Evolutionary conservation across 345 rosid species (phyloP), one percentile per base, ranked within the genome.

Genomic region (Rhizophora mangle): DNA sequence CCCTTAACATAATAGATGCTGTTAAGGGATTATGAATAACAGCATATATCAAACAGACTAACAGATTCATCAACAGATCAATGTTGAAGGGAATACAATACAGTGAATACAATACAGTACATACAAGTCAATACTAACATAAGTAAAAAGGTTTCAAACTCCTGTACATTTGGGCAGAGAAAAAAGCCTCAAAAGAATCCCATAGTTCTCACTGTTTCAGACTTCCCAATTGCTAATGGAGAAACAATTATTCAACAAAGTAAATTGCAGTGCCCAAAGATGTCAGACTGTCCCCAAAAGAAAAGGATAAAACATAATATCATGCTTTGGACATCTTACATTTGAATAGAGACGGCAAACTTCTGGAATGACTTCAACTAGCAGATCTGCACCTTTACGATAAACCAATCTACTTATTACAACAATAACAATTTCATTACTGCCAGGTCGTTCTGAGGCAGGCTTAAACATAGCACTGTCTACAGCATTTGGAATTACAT

Each of bases 381-480:
- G 96, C 73, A 95, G 86, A 86, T 95, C 99, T 8, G 96, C 96
- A 66, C 99, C 96, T 74, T 92, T 92, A 46, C 98, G 85, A 80
- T 92, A 95, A 74, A 95, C 99, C 84, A 95, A 70, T 83, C 97
- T 85, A 80, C 99, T 92, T 76, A 95, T 87, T 60, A 95, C 94
- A 73, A 95, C 90, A 68, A 95, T 90, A 64, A 93, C 75, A 29
- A 95, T 88, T 65, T 86, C 91, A 72, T 84, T 76, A 52, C 73
- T 76, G 75, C 76, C 69, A 4, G 85, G 93, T 36, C 88, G 78
- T 57, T 77, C 80, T 29, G 74, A 68, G 64, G 91, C 92, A 51
- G 99, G 97, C 73, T 78, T 87, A 74, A 95, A 95, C 99, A 95
- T 92, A 64, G 96, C 96, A 29, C 97, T 92, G 80, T 95, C 99